Evolutionary conservation across 2,329 filamentous ascomycete genomes (phyloP).

Genomic region (Aphanocladium album): DNA sequence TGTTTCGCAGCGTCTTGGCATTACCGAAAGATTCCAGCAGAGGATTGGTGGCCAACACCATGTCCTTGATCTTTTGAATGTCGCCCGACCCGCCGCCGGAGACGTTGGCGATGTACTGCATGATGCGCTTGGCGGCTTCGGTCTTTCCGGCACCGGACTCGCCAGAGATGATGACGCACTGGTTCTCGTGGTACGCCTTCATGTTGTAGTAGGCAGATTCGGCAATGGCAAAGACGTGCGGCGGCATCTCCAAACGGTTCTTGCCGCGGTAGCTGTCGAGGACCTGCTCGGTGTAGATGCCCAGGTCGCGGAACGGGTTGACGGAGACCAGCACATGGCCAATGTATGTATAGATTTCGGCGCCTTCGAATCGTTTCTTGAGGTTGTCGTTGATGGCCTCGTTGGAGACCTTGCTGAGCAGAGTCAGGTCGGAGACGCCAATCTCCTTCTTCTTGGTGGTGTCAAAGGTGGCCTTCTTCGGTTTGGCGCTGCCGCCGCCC

Average conservation of each 20-base stretch:
- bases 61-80: conserved; percentile 97
- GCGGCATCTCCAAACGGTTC: conserved; percentile 90
- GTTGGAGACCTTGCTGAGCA: conserved; percentile 98
- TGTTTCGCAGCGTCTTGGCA: conserved; percentile 95
- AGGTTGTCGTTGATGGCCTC: conserved; percentile 99
- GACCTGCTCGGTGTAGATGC: conserved; percentile 94
- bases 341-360: conserved; percentile 99
- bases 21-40: conserved; percentile 97
- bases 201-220: conserved; percentile 98
- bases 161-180: conserved; percentile 98
- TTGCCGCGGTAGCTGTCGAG: conserved; percentile 93
- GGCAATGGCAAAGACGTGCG: conserved; percentile 95
- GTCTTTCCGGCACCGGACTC: conserved; percentile 98
- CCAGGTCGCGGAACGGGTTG: conserved; percentile 94
- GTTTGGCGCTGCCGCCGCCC: conserved; percentile 51
- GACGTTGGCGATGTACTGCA: conserved; percentile 99
- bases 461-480: conserved; percentile 95
- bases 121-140: conserved; percentile 95
- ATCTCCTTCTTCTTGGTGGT: conserved; percentile 98
- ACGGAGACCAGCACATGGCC: conserved; percentile 98
- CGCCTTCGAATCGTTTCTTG: conserved; percentile 96
- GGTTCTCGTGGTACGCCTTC: conserved; percentile 98
- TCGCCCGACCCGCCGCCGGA: conserved; percentile 80
- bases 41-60: conserved; percentile 97
- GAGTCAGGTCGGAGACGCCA: conserved; percentile 92